These are phyloP conservation scores for Capsella bursapastoris DNA, from an alignment of 345 rosid genomes.

Conservation along the genomic window DNA sequence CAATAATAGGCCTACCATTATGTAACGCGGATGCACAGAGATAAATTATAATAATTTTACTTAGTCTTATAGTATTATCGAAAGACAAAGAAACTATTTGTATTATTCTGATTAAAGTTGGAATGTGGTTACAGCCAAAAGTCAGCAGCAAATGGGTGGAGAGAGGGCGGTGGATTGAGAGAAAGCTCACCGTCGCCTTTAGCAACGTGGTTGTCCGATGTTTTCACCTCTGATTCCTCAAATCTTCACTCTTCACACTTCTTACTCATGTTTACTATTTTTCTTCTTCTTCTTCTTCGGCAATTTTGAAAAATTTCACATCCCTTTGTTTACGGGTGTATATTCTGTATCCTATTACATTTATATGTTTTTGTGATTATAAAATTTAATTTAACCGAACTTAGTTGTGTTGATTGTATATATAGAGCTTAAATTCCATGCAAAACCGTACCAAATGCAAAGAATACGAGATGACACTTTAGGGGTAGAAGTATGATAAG, in stretches of 20 bases:
- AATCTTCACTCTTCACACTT: slow-evolving; percentile 12
- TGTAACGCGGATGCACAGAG: slow-evolving; percentile 15
- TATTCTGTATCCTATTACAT: not conserved
- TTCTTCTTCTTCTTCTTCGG: slow-evolving; percentile 17
- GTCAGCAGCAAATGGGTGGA: slow-evolving; percentile 55
- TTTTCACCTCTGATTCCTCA: slow-evolving; percentile 50
- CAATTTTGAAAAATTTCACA: not conserved
- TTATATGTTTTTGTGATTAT: slow-evolving; percentile 7
- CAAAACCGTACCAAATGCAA: slow-evolving; percentile 3
- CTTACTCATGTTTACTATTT: slow-evolving; percentile 10
- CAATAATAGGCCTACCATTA: slow-evolving; percentile 32
- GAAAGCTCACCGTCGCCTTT: slow-evolving; percentile 46
- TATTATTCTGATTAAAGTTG: slow-evolving; percentile 27
- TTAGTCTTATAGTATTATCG: not conserved
- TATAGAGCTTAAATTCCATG: not conserved
- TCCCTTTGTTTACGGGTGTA: not conserved
- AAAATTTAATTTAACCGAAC: slow-evolving; percentile 10
- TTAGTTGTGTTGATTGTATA: not conserved
- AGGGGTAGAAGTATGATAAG: not conserved
- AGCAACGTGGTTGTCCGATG: slow-evolving; percentile 52
- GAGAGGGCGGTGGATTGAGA: slow-evolving; percentile 38
- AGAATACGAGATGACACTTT: not conserved
- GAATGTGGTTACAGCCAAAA: slow-evolving; percentile 54
- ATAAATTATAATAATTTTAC: not conserved
- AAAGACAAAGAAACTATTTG: not conserved